A percentile compares a stretch with the other conserved stretches of the same genome.
Evolutionary conservation across 2,329 filamentous ascomycete genomes (phyloP).

Genomic region (Acephala macrosclerotiorum): DNA sequence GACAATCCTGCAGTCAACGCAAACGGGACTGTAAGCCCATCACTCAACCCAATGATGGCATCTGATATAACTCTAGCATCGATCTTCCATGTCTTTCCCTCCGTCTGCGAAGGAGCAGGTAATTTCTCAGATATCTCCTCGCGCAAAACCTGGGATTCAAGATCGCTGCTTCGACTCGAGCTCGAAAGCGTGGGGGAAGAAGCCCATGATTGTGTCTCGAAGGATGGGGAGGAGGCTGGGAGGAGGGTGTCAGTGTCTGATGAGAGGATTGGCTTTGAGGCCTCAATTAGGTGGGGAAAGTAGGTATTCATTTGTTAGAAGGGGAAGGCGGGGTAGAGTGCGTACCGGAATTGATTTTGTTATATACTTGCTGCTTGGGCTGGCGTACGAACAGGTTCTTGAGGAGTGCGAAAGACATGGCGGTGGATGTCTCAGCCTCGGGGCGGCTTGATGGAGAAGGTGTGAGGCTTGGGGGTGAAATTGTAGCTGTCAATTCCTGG

Average conservation of each 20-base stretch:
- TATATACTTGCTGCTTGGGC: conserved; percentile 1
- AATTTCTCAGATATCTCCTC: conserved; percentile 1
- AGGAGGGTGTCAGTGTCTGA: conserved; percentile 7
- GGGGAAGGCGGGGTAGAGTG: background rate
- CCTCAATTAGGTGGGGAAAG: background rate
- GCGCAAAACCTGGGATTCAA: background rate
- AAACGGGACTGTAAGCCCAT: conserved; percentile 70
- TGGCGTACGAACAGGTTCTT: background rate
- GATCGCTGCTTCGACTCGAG: background rate
- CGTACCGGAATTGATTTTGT: conserved; percentile 2
- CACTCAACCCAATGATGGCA: conserved; percentile 66
- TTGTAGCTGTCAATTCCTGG: background rate
- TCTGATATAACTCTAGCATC: conserved; percentile 53
- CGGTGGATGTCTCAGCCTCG: background rate
- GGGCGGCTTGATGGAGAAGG: background rate
- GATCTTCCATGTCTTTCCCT: conserved; percentile 33
- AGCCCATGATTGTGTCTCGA: background rate
- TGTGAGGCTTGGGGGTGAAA: background rate
- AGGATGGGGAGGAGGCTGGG: background rate
- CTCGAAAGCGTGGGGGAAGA: background rate
- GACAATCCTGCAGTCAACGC: conserved; percentile 66
- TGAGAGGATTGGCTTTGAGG: background rate
- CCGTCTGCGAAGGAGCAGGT: conserved; percentile 21
- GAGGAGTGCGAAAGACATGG: conserved; percentile 1
- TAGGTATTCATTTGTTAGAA: background rate